Percentiles rank a stretch among this genome's conserved stretches.
phyloP scores from a whole-genome alignment of 352 stramenopile species.

The Plasmopara muralis region DNA sequence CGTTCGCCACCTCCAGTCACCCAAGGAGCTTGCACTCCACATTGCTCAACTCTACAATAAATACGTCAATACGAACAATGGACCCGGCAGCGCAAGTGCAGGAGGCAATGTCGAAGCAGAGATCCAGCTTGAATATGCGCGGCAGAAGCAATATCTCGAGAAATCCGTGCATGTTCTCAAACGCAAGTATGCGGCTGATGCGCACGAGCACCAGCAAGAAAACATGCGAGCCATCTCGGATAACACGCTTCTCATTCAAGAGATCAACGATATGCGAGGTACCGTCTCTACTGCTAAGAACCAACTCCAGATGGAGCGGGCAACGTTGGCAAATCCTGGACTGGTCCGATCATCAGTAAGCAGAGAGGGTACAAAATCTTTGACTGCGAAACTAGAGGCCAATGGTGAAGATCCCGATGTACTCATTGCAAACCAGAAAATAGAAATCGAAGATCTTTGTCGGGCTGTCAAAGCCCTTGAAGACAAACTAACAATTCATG shows the following conservation, averaged over 20 bases:
- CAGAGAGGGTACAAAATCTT: slow-evolving; percentile 13
- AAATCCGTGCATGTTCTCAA: slow-evolving; percentile 88
- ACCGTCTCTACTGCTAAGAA: slow-evolving; percentile 67
- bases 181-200: slow-evolving; percentile 79
- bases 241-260: slow-evolving; percentile 87
- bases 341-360: slow-evolving; percentile 19
- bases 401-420: slow-evolving; percentile 40
- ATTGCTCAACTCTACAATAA: slow-evolving; percentile 73
- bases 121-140: slow-evolving; percentile 83
- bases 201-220: slow-evolving; percentile 48
- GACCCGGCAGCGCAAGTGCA: slow-evolving; percentile 7
- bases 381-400: slow-evolving; percentile 17
- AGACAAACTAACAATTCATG: slow-evolving; percentile 37
- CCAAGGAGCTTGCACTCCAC: slow-evolving; percentile 64
- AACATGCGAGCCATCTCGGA: slow-evolving; percentile 67
- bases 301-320: slow-evolving; percentile 74
- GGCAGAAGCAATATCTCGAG: slow-evolving; percentile 90
- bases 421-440: slow-evolving; percentile 46
- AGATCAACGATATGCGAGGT: slow-evolving; percentile 89
- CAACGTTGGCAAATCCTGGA: slow-evolving; percentile 26
- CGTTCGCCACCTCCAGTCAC: slow-evolving; percentile 69
- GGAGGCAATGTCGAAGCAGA: slow-evolving; percentile 54
- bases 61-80: slow-evolving; percentile 45
- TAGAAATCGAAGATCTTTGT: slow-evolving; percentile 73
- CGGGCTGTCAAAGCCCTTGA: slow-evolving; percentile 71